phyloP scores from a whole-genome alignment of 1,284 basidiomycete genomes.

The Meripilus lineatus region DNA sequence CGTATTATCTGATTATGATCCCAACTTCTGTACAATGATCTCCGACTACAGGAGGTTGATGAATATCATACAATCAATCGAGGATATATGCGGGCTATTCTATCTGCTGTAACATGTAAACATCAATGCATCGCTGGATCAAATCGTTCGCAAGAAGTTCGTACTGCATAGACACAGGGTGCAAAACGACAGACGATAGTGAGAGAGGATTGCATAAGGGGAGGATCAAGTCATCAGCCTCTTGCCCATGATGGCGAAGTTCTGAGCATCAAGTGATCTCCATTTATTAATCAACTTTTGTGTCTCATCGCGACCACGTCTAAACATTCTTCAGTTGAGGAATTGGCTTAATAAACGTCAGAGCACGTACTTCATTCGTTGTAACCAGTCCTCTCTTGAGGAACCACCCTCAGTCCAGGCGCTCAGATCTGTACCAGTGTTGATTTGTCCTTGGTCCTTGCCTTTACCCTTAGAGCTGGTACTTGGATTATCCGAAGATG shows the following conservation, averaged over 20 bases:
- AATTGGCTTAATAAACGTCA: not conserved
- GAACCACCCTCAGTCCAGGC: not conserved
- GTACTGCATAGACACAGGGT: too few species aligned
- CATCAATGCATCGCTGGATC: not conserved
- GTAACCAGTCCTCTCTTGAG: not conserved
- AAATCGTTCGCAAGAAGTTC: too few species aligned
- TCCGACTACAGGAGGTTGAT: not conserved
- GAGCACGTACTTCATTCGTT: not conserved
- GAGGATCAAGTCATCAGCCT: not conserved
- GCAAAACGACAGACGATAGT: too few species aligned
- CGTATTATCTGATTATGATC: not conserved
- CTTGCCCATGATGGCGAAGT: not conserved
- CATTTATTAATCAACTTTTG: not conserved
- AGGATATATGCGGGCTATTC: not conserved
- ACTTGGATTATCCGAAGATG: not conserved
- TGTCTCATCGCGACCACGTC: not conserved
- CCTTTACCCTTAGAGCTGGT: too few species aligned
- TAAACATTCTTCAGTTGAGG: not conserved
- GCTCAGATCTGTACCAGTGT: not conserved
- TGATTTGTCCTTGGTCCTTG: not conserved
- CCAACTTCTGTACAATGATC: not conserved
- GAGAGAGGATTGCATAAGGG: not conserved
- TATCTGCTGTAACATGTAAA: not conserved
- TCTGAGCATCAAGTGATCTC: not conserved
- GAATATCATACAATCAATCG: not conserved